phyloP scores from a whole-genome alignment of 176 grass and related monocot species.

The Melocanna baccifera region DNA sequence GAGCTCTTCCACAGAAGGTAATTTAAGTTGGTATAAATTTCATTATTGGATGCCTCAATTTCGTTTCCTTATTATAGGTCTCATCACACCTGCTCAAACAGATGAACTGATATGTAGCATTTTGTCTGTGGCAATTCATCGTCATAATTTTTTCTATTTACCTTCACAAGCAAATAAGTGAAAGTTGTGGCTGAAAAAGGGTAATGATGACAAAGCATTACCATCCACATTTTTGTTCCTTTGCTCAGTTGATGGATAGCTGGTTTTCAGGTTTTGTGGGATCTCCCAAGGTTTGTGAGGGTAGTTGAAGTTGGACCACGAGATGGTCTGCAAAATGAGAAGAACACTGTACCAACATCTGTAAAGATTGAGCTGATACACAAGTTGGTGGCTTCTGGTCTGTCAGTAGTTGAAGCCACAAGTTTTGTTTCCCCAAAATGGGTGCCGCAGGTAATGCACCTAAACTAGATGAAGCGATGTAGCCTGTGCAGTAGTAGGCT shows the following conservation, averaged over 20 bases:
- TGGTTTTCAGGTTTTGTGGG: conserved; percentile 57
- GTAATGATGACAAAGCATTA: background rate
- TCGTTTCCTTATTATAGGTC: background rate
- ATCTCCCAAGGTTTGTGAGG: conserved; percentile 75
- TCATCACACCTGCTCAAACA: background rate
- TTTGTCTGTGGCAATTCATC: background rate
- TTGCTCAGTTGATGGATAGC: conserved; percentile 8
- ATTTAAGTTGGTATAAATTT: background rate
- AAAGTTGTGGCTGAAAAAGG: background rate
- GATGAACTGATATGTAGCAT: background rate
- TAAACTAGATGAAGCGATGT: background rate
- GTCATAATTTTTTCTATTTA: background rate
- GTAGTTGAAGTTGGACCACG: conserved; percentile 91
- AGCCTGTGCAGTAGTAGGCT: background rate
- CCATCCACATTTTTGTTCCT: background rate
- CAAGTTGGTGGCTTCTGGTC: conserved; percentile 65
- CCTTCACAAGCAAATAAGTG: background rate
- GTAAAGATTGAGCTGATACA: conserved; percentile 93
- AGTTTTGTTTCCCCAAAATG: conserved; percentile 99
- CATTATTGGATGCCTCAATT: background rate
- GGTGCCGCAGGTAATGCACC: conserved; percentile 75
- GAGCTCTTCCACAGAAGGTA: conserved; percentile 74
- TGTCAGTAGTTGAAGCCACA: conserved; percentile 86
- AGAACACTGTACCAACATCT: conserved; percentile 59
- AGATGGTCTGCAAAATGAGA: conserved; percentile 92